These are phyloP conservation scores for Agrostemma githago DNA, from an alignment of 148 eudicot species.

Conservation along the genomic window DNA sequence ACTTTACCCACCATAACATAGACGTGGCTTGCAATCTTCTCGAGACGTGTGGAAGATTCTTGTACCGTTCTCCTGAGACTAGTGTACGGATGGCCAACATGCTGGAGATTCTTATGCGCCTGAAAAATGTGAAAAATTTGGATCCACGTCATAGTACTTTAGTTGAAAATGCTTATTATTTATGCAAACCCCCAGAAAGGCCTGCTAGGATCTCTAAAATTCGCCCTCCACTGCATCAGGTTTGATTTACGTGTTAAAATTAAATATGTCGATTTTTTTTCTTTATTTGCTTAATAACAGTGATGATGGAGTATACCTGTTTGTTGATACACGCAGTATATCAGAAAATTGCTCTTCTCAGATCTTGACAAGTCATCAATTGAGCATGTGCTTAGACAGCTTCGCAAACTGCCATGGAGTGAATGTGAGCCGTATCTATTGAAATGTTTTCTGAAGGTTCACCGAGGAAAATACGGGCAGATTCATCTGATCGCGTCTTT, in stretches of 20 bases:
- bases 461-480: slow-evolving; percentile 93
- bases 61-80: slow-evolving; percentile 95
- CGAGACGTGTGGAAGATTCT: slow-evolving; percentile 94
- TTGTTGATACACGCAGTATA: slow-evolving; percentile 55
- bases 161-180: slow-evolving; percentile 95
- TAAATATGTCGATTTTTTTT: neutral
- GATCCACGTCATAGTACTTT: slow-evolving; percentile 99
- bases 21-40: slow-evolving; percentile 99
- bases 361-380: slow-evolving; percentile 93
- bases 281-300: slow-evolving; percentile 2
- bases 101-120: slow-evolving; percentile 95
- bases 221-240: slow-evolving; percentile 99
- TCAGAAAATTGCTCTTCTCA: slow-evolving; percentile 85
- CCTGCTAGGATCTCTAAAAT: slow-evolving; percentile 91
- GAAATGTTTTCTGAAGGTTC: slow-evolving; percentile 95
- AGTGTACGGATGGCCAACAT: slow-evolving; percentile 88
- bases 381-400: slow-evolving; percentile 92
- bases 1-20: slow-evolving; percentile 91
- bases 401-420: slow-evolving; percentile 93
- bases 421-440: slow-evolving; percentile 86
- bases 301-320: slow-evolving; percentile 22
- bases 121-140: slow-evolving; percentile 94
- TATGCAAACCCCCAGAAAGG: slow-evolving; percentile 95
- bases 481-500: slow-evolving; percentile 95
- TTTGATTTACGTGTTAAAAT: slow-evolving; percentile 21